Percentiles rank a stretch among this genome's conserved stretches.
These are phyloP conservation scores for Aspergillus sp. DNA, from an alignment of 2,329 filamentous ascomycete genomes.

Conservation along the genomic window DNA sequence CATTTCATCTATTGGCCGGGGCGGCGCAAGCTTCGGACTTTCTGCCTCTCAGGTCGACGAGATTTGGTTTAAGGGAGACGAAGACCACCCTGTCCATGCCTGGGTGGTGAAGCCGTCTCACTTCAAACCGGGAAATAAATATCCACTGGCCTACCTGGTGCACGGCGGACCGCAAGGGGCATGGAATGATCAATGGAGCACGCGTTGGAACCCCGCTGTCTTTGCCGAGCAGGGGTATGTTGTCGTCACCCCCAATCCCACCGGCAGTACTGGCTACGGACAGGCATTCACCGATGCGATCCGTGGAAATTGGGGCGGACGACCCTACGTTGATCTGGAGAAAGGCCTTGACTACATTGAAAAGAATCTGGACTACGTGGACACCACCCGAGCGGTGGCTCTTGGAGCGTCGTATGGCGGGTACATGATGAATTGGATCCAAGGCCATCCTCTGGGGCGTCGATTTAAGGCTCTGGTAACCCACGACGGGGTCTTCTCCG, in stretches of 20 bases:
- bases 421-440: constrained; percentile 62
- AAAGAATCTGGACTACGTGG: constrained; percentile 52
- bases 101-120: constrained; percentile 50
- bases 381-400: constrained; percentile 53
- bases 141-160: constrained; percentile 55
- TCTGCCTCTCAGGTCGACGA: constrained; percentile 43
- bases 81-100: constrained; percentile 44
- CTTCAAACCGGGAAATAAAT: constrained; percentile 48
- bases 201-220: constrained; percentile 54
- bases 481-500: constrained; percentile 52
- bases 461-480: constrained; percentile 60
- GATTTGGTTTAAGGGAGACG: constrained; percentile 48
- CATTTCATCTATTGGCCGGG: constrained; percentile 39
- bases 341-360: constrained; percentile 55
- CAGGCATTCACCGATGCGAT: constrained; percentile 55
- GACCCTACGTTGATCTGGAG: constrained; percentile 57
- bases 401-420: constrained; percentile 58
- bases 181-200: constrained; percentile 57
- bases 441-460: constrained; percentile 54
- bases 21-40: constrained; percentile 42
- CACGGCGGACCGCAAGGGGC: constrained; percentile 54
- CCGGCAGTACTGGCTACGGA: constrained; percentile 59
- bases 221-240: constrained; percentile 64
- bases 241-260: constrained; percentile 59
- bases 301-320: constrained; percentile 53